phyloP scores from a whole-genome alignment of 768 basidiomycete species.

The Phanerodontia chrysosporium region DNA sequence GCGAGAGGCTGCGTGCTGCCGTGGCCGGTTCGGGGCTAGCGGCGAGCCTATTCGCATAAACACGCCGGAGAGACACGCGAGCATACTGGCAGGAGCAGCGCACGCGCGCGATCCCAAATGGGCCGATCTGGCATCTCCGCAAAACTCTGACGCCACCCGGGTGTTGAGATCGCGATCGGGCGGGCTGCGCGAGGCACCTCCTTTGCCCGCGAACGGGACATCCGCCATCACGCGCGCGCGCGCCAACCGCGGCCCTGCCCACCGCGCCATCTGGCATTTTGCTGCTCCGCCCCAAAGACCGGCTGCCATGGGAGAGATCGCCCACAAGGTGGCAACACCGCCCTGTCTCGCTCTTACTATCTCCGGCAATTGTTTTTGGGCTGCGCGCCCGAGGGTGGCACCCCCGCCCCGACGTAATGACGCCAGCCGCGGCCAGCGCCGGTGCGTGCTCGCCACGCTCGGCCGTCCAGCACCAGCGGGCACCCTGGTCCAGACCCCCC shows the following conservation, averaged over 20 bases:
- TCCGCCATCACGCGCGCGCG: neutral
- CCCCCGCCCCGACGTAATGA: no score
- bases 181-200: neutral
- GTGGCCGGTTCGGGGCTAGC: neutral
- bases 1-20: neutral
- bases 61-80: neutral
- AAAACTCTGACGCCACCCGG: conserved; percentile 3
- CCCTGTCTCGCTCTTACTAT: neutral
- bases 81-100: neutral
- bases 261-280: neutral
- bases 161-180: conserved; percentile 4
- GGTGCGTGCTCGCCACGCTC: no score
- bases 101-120: conserved; percentile 1
- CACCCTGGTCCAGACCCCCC: no score
- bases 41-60: neutral
- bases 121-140: conserved; percentile 1
- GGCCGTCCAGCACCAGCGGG: no score
- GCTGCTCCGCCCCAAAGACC: neutral
- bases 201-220: neutral
- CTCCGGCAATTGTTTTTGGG: neutral
- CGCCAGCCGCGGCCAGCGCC: no score
- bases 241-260: neutral
- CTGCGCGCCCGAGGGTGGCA: no score
- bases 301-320: conserved; percentile 2
- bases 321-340: neutral